These are phyloP conservation scores for Gentiana dahurica DNA, from an alignment of 257 asterid species.

Conservation along the genomic window DNA sequence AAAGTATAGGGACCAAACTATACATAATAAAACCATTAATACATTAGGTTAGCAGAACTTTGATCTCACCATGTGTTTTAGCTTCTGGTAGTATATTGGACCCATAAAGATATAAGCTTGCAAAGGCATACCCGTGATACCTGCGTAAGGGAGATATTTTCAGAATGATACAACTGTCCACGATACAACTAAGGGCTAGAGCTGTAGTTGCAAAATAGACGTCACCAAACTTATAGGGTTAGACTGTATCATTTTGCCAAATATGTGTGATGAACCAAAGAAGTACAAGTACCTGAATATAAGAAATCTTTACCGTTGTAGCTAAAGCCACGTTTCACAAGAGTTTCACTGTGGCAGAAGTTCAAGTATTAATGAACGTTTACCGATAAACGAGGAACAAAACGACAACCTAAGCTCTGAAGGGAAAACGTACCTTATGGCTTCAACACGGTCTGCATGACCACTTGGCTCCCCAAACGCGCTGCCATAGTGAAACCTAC, in stretches of 20 bases:
- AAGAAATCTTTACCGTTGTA: conserved; percentile 88
- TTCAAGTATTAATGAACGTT: conserved; percentile 10
- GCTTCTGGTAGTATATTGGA: conserved; percentile 95
- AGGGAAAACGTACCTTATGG: conserved; percentile 56
- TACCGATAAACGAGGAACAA: conserved; percentile 11
- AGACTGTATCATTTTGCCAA: too few relatives aligned
- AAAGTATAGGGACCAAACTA: too few relatives aligned
- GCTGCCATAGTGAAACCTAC: conserved; percentile 95
- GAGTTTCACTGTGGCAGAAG: conserved; percentile 84
- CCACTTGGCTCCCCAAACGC: conserved; percentile 94
- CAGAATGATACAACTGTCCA: too few relatives aligned
- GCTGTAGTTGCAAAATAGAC: too few relatives aligned
- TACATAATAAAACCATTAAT: too few relatives aligned
- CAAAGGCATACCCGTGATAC: conserved; percentile 87
- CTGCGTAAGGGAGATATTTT: conserved; percentile 23
- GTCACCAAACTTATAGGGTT: too few relatives aligned
- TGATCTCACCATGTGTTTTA: conserved; percentile 84
- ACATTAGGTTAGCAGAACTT: background rate
- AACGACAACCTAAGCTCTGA: background rate
- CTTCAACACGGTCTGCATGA: conserved; percentile 86
- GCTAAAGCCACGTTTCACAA: conserved; percentile 85
- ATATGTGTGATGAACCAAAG: conserved; percentile 2
- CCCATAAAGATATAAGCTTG: conserved; percentile 98
- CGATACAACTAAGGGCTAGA: too few relatives aligned
- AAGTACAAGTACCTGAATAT: conserved; percentile 55